Evolutionary conservation across 257 asterid species (phyloP), one percentile per base, ranked within the genome.

Genomic region (Capsicum pubescens): DNA sequence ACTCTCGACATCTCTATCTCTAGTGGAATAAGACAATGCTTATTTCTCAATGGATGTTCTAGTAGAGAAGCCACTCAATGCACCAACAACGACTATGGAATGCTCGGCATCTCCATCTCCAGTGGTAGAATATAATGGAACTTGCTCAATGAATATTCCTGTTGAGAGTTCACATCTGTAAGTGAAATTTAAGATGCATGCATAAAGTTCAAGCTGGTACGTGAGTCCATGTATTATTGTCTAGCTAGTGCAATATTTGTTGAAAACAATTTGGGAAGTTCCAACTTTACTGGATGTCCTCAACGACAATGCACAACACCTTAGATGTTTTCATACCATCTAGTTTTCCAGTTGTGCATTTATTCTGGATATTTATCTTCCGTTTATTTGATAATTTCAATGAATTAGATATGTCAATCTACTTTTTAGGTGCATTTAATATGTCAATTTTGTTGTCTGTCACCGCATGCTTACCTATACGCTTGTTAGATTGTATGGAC

Each of bases 121-220:
- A n/a, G n/a, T n/a, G n/a, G n/a, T n/a, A n/a, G n/a, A n/a, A n/a
- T 2, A 39, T 39, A 39, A 39, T 39, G 4, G 3, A 2, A 2
- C 44, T 2, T 17, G 26, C 63, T 58, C 77, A 50, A 26, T 46
- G 50, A 57, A 80, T 42, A 48, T 36, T 39, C 80, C 80, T 36
- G 26, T 39, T 36, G 60, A 46, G 66, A 52, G 17, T 17, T 32
- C 61, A 19, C 42, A 21, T 39, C 12, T 44, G 87, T 84, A 84
- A 79, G 87, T 84, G 46, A 11, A 54, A 15, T 46, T 26, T 52
- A 46, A 54, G 48, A 76, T 76, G 81, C 81, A 52, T 52, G 61
- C 21, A 76, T 13, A 52, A 35, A 48, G 59, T 52, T 76, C 72
- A 11, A 68, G 77, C 39, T 68, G 54, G 19, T 36, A 3, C 15